Percentiles rank a stretch among this genome's conserved stretches.
phyloP scores from a whole-genome alignment of 441 rosid genomes.

The Populus hybrid region DNA sequence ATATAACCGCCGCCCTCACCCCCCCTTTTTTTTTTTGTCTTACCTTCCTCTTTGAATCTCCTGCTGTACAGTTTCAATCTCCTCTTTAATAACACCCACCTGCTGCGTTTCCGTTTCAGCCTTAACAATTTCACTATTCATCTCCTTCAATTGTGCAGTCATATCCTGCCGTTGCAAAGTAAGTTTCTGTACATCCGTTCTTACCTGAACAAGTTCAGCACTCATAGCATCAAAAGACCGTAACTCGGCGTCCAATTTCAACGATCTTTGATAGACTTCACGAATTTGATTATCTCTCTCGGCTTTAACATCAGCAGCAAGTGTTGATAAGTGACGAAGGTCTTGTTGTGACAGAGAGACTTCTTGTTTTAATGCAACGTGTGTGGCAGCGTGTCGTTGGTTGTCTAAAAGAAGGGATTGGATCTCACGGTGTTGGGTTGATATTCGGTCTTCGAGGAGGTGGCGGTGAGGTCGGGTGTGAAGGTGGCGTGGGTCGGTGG shows the following conservation, averaged over 20 bases:
- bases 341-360: slow-evolving; percentile 54
- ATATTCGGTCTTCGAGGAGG: slow-evolving; percentile 64
- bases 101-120: slow-evolving; percentile 45
- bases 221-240: slow-evolving; percentile 45
- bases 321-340: slow-evolving; percentile 37
- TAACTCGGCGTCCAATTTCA: slow-evolving; percentile 64
- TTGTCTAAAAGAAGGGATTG: slow-evolving; percentile 62
- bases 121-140: slow-evolving; percentile 44
- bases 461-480: slow-evolving; percentile 2
- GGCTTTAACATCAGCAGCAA: slow-evolving; percentile 47
- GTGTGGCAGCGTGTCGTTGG: slow-evolving; percentile 57
- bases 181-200: slow-evolving; percentile 46
- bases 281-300: slow-evolving; percentile 67
- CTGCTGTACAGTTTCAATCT: slow-evolving; percentile 43
- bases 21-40: neutral
- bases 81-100: slow-evolving; percentile 35
- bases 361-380: slow-evolving; percentile 66
- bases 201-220: slow-evolving; percentile 56
- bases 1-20: neutral
- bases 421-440: slow-evolving; percentile 66
- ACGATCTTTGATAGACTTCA: slow-evolving; percentile 56
- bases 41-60: slow-evolving; percentile 84
- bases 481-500: slow-evolving; percentile 18
- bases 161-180: slow-evolving; percentile 40
- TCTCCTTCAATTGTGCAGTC: slow-evolving; percentile 35